phyloP scores from a whole-genome alignment of 1,284 basidiomycete genomes.

The Boletus semigastroideus region DNA sequence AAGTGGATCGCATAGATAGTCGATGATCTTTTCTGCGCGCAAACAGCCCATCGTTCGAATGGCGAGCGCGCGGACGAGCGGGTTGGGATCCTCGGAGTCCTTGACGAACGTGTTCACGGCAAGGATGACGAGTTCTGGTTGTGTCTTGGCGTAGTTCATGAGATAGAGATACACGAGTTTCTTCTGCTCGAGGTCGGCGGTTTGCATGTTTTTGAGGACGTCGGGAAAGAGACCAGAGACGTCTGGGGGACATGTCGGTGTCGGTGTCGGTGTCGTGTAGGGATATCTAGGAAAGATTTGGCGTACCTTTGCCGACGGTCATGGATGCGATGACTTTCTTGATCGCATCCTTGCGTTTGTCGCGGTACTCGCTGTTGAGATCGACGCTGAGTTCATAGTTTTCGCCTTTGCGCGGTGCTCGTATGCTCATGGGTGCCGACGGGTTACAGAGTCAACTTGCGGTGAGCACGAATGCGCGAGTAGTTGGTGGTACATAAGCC shows the following conservation, averaged over 20 bases:
- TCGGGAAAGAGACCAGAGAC: constrained; percentile 96
- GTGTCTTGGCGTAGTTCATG: constrained; percentile 98
- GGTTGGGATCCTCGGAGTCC: constrained; percentile 95
- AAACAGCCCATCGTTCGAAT: constrained; percentile 98
- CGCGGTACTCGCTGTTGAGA: constrained; percentile 94
- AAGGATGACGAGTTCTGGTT: constrained; percentile 95
- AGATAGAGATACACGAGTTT: constrained; percentile 98
- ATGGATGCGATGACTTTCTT: constrained; percentile 95
- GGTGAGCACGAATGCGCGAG: background rate
- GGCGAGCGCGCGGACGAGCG: constrained; percentile 92
- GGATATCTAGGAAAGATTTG: background rate
- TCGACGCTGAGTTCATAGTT: constrained; percentile 94
- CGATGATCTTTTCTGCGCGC: constrained; percentile 98
- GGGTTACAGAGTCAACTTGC: background rate
- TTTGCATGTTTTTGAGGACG: constrained; percentile 99
- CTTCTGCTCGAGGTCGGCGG: constrained; percentile 93
- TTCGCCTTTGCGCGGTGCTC: constrained; percentile 78
- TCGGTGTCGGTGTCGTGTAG: too few relatives aligned
- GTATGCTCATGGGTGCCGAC: constrained; percentile 50
- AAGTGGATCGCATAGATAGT: constrained; percentile 93
- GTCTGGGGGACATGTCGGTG: constrained; percentile 47
- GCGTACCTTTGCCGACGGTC: constrained; percentile 88
- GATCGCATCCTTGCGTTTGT: constrained; percentile 97
- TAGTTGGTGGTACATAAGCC: background rate
- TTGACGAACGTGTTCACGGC: constrained; percentile 99